Base-by-base conservation (phyloP, 257 asterid genomes). In the Marsdenia floribunda region DNA sequence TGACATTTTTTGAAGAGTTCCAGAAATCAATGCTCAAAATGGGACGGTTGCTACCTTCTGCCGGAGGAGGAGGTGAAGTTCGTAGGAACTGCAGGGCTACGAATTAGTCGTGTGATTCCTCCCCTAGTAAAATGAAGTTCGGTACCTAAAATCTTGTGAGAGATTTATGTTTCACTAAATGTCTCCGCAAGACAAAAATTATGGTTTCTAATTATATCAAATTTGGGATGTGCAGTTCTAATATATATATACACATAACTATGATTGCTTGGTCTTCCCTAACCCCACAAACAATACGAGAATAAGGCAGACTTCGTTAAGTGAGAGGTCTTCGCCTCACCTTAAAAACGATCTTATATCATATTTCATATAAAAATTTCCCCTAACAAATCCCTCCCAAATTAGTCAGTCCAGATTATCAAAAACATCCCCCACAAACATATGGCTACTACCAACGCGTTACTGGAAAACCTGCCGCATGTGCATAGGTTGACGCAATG, bases 81-180 rank as follows among this genome's bases (percentile, higher is more conserved):
- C 89, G 97, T 2, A 81, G 63, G 16, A 89, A 88, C 65, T 94
- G 97, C 72, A 83, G 95, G 83, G 70, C 83, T 59, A 91, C 1
- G 3, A 49, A 88, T 81, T 67, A 83, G 44, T 73, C n/a, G n/a
- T 85, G 24, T 33, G 37, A 64, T 4, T n/a, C n/a, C 38, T 2
- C 12, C 19, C 33, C 8, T 35, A 21, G 50, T 3, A 40, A 52
- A 54, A 14, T 15, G 7, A 7, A 14, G 16, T 21, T 55, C 0
- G 19, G 29, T 19, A 8, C 55, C 26, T 14, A 61, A 6, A 11
- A 44, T 50, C 1, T 38, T 49, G 26, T 46, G 4, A 21, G 44
- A n/a, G 19, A 0, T 58, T 44, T 4, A 37, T 38, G 60, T 49
- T 15, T 47, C n/a, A 35, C 40, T 35, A 16, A 46, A 15, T 64